Evolutionary conservation across 192 early-diverging fungal species (phyloP), one percentile per base, ranked within the genome.

Genomic region (Coemansia sp.): DNA sequence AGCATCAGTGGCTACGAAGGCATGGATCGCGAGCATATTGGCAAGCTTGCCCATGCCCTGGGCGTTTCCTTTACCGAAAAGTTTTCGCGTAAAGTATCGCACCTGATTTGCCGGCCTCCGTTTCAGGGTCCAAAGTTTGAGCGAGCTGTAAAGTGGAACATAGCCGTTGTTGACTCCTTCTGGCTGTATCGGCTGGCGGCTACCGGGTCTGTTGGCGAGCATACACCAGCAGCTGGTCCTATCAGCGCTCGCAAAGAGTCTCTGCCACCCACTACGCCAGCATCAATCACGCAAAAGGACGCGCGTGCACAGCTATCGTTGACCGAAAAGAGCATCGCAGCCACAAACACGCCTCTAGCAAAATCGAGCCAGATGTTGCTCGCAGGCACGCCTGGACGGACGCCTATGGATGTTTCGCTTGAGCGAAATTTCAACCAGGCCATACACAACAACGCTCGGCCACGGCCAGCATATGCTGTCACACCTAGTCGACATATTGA

Each of bases 101-200:
- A 92, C 59, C 60, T 92, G 56, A 77, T 92, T 31, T 91, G 88
- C 64, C 76, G 64, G 0, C 70, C 79, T 15, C 84, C 85, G 18
- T 76, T 73, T 44, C 74, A 68, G 40, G 91, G 91, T 11, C 85
- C 81, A 23, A 91, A 91, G 54, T 91, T 86, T 60, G 86, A 90
- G 57, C 88, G 86, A 50, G 91, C 91, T 1, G 23, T 84, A 48
- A 87, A 90, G 61, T 85, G 86, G 86, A 86, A 84, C 52, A 83
- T 89, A 18, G 79, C 86, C 28, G 81, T 87, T 57, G 86, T 88
- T 2, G 86, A 78, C 5, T 82, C 86, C 12, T 75, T 83, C 34
- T 92, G 81, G 81, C 12, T 79, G 14, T 79, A 76, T 24, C 46
- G 46, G 5, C 20, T 83, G 34, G 66, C 61, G 15, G 48, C 48